Evolutionary conservation across 2,329 filamentous ascomycete species (phyloP).

Genomic region (Trichoderma guizhouense): DNA sequence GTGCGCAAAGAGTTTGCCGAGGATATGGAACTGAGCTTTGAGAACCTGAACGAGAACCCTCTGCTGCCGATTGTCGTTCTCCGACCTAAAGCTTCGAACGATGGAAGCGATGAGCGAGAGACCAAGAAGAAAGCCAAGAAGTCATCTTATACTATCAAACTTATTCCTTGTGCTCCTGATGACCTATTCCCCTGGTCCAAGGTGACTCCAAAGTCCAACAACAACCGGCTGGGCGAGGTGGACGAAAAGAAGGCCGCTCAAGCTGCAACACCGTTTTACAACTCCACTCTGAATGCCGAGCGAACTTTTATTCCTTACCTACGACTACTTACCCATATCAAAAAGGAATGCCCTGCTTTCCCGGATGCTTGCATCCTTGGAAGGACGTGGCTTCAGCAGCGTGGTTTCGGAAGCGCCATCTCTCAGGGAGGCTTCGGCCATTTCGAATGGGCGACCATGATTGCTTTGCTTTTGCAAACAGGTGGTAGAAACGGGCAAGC

Average conservation of each 20-base stretch:
- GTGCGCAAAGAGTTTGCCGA: conserved; percentile 57
- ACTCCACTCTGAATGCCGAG: conserved; percentile 78
- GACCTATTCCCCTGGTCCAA: conserved; percentile 69
- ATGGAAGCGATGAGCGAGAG: conserved; percentile 20
- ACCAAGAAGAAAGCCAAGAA: conserved; percentile 28
- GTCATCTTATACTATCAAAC: conserved; percentile 60
- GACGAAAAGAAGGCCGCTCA: conserved; percentile 42
- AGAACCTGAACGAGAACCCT: conserved; percentile 67
- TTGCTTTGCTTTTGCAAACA: conserved; percentile 76
- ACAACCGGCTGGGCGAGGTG: conserved; percentile 56
- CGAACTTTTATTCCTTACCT: conserved; percentile 70
- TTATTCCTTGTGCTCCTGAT: conserved; percentile 71
- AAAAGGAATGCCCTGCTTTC: conserved; percentile 69
- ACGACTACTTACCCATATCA: conserved; percentile 67
- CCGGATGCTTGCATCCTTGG: conserved; percentile 83
- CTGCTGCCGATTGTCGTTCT: conserved; percentile 66
- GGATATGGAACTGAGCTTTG: conserved; percentile 59
- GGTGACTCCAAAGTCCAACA: conserved; percentile 66
- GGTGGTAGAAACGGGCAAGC: conserved; percentile 69
- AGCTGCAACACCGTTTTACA: conserved; percentile 77
- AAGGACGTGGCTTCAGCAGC: conserved; percentile 82
- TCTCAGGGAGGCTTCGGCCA: conserved; percentile 81
- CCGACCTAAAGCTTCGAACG: conserved; percentile 32
- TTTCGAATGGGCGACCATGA: conserved; percentile 83
- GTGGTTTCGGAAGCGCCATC: conserved; percentile 71